Conservation (phyloP, 345 rosid species). For the Geranium rotundifolium region DNA sequence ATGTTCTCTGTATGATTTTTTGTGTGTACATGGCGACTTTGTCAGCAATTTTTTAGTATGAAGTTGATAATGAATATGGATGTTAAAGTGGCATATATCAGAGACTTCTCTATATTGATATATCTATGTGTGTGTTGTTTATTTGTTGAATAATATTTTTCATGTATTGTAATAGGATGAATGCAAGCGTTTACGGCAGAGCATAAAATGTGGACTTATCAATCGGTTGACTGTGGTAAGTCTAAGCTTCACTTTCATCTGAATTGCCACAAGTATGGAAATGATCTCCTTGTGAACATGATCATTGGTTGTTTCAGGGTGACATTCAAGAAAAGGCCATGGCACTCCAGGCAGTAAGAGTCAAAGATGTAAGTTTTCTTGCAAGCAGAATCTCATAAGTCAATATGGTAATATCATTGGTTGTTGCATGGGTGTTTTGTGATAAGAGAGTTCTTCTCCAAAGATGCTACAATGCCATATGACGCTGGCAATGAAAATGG, state of each 20-base stretch:
- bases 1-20: background rate
- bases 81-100: background rate
- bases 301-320: constrained; percentile 43
- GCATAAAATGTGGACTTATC: constrained; percentile 93
- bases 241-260: background rate
- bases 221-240: constrained; percentile 82
- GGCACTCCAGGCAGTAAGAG: constrained; percentile 83
- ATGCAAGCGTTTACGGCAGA: constrained; percentile 93
- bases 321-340: constrained; percentile 89
- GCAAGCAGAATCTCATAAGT: background rate
- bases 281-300: constrained; percentile 1
- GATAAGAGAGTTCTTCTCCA: too few species aligned
- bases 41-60: background rate
- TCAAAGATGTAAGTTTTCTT: constrained; percentile 66
- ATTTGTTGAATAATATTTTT: constrained; percentile 6
- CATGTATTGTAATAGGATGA: constrained; percentile 62
- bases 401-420: background rate
- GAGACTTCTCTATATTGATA: background rate
- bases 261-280: background rate
- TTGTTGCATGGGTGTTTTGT: too few species aligned
- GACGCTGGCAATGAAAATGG: too few species aligned
- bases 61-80: background rate
- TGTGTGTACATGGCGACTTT: constrained; percentile 1
- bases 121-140: background rate
- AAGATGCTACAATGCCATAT: too few species aligned